Evolutionary conservation across 352 stramenopile species (phyloP).

Genomic region (Pythium diclinum): DNA sequence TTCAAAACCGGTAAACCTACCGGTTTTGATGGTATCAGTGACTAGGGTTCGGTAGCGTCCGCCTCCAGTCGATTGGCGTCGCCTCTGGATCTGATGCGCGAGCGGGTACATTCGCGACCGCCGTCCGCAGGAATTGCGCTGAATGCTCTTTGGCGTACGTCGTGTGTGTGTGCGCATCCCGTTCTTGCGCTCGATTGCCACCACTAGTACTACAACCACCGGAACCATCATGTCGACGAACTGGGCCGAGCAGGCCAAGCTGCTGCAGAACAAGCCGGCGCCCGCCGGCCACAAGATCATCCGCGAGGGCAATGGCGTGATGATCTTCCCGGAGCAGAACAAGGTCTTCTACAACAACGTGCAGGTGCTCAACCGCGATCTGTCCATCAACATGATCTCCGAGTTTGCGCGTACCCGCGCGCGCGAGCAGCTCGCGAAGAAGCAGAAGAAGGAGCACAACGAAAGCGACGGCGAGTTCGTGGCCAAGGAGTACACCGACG

Average conservation of each 20-base stretch:
- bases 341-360: constrained; percentile 94
- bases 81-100: constrained; percentile 25
- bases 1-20: constrained; percentile 9
- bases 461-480: constrained; percentile 41
- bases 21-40: not conserved
- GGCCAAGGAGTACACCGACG: constrained; percentile 53
- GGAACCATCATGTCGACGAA: constrained; percentile 43
- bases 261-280: constrained; percentile 56
- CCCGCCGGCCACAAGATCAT: constrained; percentile 83
- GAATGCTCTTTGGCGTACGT: constrained; percentile 22
- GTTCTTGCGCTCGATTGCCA: not conserved
- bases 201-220: constrained; percentile 27
- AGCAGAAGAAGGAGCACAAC: constrained; percentile 65
- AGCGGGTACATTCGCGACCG: constrained; percentile 9
- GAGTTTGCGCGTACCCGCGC: constrained; percentile 92
- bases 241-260: constrained; percentile 52
- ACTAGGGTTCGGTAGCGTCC: constrained; percentile 11
- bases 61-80: constrained; percentile 26
- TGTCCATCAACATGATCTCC: constrained; percentile 97
- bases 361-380: constrained; percentile 98
- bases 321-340: constrained; percentile 89
- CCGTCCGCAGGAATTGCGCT: not conserved
- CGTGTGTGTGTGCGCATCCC: constrained; percentile 5
- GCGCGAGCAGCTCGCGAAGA: constrained; percentile 64
- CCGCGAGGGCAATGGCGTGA: constrained; percentile 86